Conservation (phyloP, 2,329 filamentous ascomycete genomes). For the Podosphaera xanthii region DNA sequence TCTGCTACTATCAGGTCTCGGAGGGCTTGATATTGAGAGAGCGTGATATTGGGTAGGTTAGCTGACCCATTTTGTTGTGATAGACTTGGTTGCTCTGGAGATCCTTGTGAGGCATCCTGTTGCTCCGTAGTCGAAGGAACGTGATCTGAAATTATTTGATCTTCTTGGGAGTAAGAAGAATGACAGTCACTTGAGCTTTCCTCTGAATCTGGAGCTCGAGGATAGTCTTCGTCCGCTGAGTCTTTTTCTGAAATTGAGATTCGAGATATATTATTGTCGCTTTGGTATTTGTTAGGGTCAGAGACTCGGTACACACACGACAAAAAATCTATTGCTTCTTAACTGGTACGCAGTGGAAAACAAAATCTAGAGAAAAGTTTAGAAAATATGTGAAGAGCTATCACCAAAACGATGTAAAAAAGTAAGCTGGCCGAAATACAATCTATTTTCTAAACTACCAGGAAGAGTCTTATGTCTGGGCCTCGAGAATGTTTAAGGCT, state of each 20-base stretch:
- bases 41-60: not conserved
- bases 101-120: not conserved
- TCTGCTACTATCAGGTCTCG: not conserved
- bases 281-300: too few relatives aligned
- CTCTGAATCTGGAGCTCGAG: not conserved
- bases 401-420: too few relatives aligned
- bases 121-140: not conserved
- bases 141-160: not conserved
- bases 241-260: too few relatives aligned
- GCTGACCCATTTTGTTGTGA: not conserved
- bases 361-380: too few relatives aligned
- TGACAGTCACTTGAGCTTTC: not conserved
- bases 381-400: too few relatives aligned
- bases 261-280: too few relatives aligned
- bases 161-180: not conserved
- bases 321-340: not conserved
- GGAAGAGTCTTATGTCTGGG: too few relatives aligned
- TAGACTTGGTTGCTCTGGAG: not conserved
- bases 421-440: too few relatives aligned
- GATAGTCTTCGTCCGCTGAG: not conserved
- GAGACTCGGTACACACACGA: not conserved
- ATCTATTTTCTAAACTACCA: too few relatives aligned
- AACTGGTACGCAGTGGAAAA: not conserved
- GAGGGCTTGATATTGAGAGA: not conserved
- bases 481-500: too few relatives aligned